Evolutionary conservation across 345 rosid species (phyloP).

Genomic region (Eucalyptus coolabah): DNA sequence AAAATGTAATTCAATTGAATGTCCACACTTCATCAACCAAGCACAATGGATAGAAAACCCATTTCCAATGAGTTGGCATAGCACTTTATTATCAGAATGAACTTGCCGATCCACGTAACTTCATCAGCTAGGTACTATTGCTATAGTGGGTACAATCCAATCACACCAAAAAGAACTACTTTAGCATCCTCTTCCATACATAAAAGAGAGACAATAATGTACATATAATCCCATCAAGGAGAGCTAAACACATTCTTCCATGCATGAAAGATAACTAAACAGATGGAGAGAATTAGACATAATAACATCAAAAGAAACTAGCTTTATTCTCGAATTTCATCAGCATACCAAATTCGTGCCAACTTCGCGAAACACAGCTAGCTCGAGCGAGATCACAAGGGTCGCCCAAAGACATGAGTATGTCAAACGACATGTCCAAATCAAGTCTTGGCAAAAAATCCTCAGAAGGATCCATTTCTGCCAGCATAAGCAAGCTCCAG

Average conservation of each 20-base stretch:
- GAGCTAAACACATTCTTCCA: not conserved
- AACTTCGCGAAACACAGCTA: constrained; percentile 52
- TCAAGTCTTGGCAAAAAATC: constrained; percentile 49
- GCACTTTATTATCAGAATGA: not conserved
- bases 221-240: not conserved
- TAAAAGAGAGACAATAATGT: not conserved
- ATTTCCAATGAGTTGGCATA: not conserved
- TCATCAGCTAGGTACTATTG: not conserved
- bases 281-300: not conserved
- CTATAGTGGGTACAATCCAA: not conserved
- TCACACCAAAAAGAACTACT: not conserved
- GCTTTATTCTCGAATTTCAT: not conserved
- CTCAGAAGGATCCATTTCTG: not conserved
- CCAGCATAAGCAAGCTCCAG: not conserved
- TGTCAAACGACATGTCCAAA: constrained; percentile 24
- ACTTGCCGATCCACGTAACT: not conserved
- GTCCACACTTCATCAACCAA: not conserved
- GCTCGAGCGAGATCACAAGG: constrained; percentile 60
- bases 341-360: constrained; percentile 62
- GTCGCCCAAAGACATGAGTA: constrained; percentile 44
- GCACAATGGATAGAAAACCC: not conserved
- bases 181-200: not conserved
- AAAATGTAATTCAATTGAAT: not conserved
- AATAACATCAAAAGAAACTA: not conserved
- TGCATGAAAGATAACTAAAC: not conserved